phyloP scores from a whole-genome alignment of 306 rosid genomes.

The Malus sylvestris region DNA sequence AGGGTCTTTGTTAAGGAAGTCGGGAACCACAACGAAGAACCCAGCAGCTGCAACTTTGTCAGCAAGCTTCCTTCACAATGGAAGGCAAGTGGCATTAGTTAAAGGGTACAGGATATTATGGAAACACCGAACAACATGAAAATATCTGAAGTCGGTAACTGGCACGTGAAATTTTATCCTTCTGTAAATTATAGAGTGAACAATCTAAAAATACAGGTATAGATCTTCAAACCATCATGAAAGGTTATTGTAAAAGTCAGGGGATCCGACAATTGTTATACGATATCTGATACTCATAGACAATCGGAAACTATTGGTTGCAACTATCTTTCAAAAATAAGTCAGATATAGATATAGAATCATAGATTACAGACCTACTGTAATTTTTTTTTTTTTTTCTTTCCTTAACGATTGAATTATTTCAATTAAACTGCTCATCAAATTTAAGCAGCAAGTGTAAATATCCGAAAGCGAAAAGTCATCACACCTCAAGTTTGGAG shows the following conservation, averaged over 20 bases:
- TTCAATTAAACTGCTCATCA: background rate
- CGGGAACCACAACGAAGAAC: slow-evolving; percentile 65
- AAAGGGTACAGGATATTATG: background rate
- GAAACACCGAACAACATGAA: background rate
- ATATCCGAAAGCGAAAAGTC: background rate
- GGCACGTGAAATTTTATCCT: background rate
- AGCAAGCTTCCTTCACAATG: slow-evolving; percentile 59
- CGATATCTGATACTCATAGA: background rate
- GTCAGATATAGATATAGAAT: background rate
- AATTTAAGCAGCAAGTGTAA: background rate
- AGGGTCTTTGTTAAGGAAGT: slow-evolving; percentile 64
- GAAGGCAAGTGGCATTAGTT: slow-evolving; percentile 9
- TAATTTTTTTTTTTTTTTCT: background rate
- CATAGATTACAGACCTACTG: background rate
- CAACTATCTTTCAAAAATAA: background rate
- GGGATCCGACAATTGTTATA: background rate
- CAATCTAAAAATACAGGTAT: too few species aligned
- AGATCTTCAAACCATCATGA: background rate
- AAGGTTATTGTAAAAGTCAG: background rate
- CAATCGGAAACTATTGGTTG: background rate
- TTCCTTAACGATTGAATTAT: background rate
- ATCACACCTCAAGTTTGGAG: slow-evolving; percentile 66
- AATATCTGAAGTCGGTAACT: background rate
- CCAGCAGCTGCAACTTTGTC: slow-evolving; percentile 75
- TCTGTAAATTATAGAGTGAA: background rate